Evolutionary conservation across 805 yeast genomes (phyloP).

Genomic region (Blastobotrys attinorum): DNA sequence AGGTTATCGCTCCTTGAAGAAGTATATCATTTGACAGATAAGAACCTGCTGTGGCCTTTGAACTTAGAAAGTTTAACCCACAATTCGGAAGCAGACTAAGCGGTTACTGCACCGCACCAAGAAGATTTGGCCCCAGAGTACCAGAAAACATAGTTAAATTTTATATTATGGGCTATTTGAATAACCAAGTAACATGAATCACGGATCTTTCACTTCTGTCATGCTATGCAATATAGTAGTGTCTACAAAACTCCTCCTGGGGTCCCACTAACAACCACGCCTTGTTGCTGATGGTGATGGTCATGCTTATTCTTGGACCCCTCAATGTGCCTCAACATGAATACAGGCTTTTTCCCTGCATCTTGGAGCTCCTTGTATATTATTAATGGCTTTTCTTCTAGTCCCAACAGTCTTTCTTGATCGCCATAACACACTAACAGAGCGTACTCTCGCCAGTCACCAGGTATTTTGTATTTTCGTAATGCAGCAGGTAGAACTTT

Average conservation of each 20-base stretch:
- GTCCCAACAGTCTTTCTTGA: slow-evolving; percentile 71
- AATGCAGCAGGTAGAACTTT: slow-evolving; percentile 82
- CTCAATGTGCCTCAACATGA: slow-evolving; percentile 77
- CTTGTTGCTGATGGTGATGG: slow-evolving; percentile 4
- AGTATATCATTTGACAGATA: too few relatives aligned
- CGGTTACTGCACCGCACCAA: too few relatives aligned
- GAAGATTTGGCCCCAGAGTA: too few relatives aligned
- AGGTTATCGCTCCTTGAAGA: too few relatives aligned
- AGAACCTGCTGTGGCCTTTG: too few relatives aligned
- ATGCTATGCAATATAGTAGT: too few relatives aligned
- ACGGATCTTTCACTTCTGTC: too few relatives aligned
- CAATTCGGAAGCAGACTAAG: too few relatives aligned
- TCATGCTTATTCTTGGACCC: slow-evolving; percentile 5
- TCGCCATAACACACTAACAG: slow-evolving; percentile 86
- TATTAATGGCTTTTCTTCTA: slow-evolving; percentile 82
- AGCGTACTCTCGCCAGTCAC: slow-evolving; percentile 84
- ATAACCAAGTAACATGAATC: too few relatives aligned
- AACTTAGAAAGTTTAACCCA: too few relatives aligned
- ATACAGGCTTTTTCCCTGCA: slow-evolving; percentile 80
- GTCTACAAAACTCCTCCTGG: slow-evolving; percentile 23
- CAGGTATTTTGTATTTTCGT: slow-evolving; percentile 70
- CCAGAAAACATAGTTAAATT: too few relatives aligned
- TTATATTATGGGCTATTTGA: too few relatives aligned
- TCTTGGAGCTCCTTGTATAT: slow-evolving; percentile 81
- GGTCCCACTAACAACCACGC: slow-evolving; percentile 17